Base-by-base conservation (phyloP, 2,329 filamentous ascomycete species). In the Aspergillus felis region DNA sequence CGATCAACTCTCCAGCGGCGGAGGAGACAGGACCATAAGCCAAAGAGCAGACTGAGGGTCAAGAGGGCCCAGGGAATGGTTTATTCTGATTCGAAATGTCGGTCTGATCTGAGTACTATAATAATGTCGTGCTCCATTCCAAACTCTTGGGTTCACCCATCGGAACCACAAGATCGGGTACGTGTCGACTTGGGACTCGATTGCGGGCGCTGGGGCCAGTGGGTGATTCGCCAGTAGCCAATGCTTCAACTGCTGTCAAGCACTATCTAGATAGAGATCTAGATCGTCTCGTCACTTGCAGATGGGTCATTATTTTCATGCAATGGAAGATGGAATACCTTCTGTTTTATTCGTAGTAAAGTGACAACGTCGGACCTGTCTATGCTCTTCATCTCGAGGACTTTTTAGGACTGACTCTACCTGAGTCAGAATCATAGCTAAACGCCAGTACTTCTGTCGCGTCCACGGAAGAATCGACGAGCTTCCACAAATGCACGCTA, bases 401-500 rank as follows among this genome's bases (percentile, higher is more conserved):
- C 32, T 38, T 7, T 3, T 2, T 17, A 17, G 32, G 25, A 48
- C 35, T 24, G 27, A 47, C 12, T 53, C 41, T 38, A 44, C n/a
- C 12, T 48, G 27, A 20, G n/a, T 24, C 35, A 17, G 24, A 29
- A 14, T 8, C 7, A 12, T 10, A 22, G 25, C 32, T 20, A 24
- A 32, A 10, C 12, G 35, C 51, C 20, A 29, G 44, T 53, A 53
- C 24, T 35, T 27, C 28, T 35, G 42, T 53, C 41, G 28, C 14
- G 35, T 38, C 32, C 14, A 51, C 20, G 38, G 53, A 57, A 54
- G 46, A 59, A 63, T 63, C 62, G 58, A 64, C 58, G 57, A 63
- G 65, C 67, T 69, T 67, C 64, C 60, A 68, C 62, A 54, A 60
- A 53, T 61, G 63, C 57, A 59, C 68, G 65, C 67, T 71, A 70